Base-by-base conservation (phyloP, 768 basidiomycete genomes). In the Serendipita sp. region DNA sequence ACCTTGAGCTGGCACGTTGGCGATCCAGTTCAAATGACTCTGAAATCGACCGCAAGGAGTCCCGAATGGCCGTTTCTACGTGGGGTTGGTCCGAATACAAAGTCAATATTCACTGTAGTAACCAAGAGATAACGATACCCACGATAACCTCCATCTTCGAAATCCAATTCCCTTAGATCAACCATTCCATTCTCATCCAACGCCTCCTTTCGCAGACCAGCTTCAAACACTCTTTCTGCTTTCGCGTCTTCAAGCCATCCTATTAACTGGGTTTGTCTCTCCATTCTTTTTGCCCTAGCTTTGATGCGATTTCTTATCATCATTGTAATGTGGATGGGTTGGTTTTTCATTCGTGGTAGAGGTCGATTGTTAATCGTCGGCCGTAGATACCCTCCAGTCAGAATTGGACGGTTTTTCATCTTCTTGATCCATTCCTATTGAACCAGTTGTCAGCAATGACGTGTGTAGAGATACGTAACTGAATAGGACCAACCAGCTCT, bases 331-430 rank as follows among this genome's bases (percentile, higher is more conserved):
- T 79, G 76, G 3, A 74, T 69, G 0, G 94, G 93, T 67, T 95
- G 91, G 0, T 89, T 90, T 45, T 80, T 83, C 68, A 96, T 75
- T 0, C 89, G 83, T 0, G 91, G 91, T 13, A 96, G 79, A 1
- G 91, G 89, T 0, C 75, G 77, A 71, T 91, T 83, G 73, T 74
- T 82, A 5, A 81, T 63, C 0, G 85, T 78, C 0, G 90, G 80
- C 10, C 82, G 83, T n/a, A 91, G 71, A 71, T 82, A 81, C 1
- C 78, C 79, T 3, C 90, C 88, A 4, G 88, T 91, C 66, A 91
- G 73, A 38, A 86, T 84, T 11, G 88, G 85, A 2, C 84, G 81
- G 24, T 77, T 80, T 44, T 76, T 78, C 45, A 87, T 74, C 28
- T 76, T 76, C 5, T 77, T 69, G 65, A 79, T 78, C 77, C 84